Evolutionary conservation across 2,329 filamentous ascomycete species (phyloP).

Genomic region (Zopfia rhizophila): DNA sequence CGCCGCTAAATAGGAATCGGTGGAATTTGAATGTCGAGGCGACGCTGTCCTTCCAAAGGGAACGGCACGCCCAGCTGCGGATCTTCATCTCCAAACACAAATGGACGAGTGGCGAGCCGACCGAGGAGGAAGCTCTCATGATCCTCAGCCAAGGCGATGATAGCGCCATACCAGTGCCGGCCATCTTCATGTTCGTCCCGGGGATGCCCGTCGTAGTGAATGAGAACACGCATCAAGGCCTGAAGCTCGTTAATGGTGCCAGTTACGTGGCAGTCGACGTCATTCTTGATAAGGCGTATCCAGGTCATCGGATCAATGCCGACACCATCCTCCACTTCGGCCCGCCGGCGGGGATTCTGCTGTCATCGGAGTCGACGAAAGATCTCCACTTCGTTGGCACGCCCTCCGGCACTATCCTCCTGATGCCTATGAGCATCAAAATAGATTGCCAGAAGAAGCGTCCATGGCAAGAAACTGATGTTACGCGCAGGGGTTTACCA

Average conservation of each 20-base stretch:
- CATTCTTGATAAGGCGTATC: conserved; percentile 12
- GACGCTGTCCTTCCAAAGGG: conserved; percentile 10
- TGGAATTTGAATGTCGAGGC: conserved; percentile 16
- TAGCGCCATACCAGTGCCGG: conserved; percentile 9
- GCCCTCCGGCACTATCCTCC: conserved; percentile 13
- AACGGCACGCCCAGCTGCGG: conserved; percentile 11
- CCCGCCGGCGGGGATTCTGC: conserved; percentile 8
- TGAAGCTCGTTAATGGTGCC: conserved; percentile 15
- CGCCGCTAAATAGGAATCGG: conserved; percentile 13
- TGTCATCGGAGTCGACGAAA: conserved; percentile 11
- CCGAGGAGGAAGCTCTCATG: conserved; percentile 18
- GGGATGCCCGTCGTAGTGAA: conserved; percentile 13
- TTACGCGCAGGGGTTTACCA: conserved; percentile 14
- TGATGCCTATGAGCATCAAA: conserved; percentile 14
- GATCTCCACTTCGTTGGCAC: conserved; percentile 13
- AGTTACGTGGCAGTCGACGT: conserved; percentile 9
- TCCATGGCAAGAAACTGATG: conserved; percentile 8
- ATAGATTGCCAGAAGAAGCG: conserved; percentile 9
- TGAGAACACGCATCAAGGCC: conserved; percentile 15
- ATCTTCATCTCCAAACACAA: conserved; percentile 16
- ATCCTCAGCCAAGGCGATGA: conserved; percentile 14
- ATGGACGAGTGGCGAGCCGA: conserved; percentile 15
- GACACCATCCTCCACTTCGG: conserved; percentile 12
- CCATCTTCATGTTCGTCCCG: conserved; percentile 11
- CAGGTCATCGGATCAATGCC: conserved; percentile 9